Conservation (phyloP, 306 rosid species). For the Fragaria nilgerrensis region DNA sequence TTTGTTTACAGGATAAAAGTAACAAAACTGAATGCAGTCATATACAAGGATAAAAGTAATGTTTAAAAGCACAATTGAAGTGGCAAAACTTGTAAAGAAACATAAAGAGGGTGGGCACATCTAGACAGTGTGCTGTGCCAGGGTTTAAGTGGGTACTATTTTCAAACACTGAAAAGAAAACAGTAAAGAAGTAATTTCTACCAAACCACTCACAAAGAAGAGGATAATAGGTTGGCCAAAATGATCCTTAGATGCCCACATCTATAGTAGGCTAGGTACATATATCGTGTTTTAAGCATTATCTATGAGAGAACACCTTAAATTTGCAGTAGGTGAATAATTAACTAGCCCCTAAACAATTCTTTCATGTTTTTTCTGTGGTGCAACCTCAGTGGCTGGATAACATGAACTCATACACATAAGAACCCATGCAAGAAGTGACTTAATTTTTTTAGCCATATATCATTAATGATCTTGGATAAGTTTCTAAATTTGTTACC, state of each 20-base stretch:
- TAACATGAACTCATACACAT: background rate
- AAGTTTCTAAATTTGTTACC: constrained; percentile 42
- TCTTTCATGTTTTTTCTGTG: background rate
- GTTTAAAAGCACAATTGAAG: background rate
- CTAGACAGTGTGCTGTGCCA: background rate
- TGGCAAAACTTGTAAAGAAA: background rate
- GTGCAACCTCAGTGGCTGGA: background rate
- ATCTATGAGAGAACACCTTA: background rate
- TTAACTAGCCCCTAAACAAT: background rate
- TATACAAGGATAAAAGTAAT: too few relatives aligned
- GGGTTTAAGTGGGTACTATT: background rate
- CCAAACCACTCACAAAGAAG: background rate
- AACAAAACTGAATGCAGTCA: background rate
- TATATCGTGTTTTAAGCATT: background rate
- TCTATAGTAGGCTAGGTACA: background rate
- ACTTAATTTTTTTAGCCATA: background rate
- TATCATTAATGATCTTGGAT: background rate
- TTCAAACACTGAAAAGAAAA: background rate
- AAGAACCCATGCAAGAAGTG: background rate
- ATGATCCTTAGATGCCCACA: background rate
- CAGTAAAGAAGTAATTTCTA: background rate
- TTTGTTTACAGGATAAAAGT: background rate
- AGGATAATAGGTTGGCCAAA: background rate
- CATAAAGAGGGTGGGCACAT: background rate
- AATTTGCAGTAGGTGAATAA: background rate